Evolutionary conservation across 2,329 filamentous ascomycete species (phyloP), one percentile per base, ranked within the genome.

Genomic region (Phialophora expanda): DNA sequence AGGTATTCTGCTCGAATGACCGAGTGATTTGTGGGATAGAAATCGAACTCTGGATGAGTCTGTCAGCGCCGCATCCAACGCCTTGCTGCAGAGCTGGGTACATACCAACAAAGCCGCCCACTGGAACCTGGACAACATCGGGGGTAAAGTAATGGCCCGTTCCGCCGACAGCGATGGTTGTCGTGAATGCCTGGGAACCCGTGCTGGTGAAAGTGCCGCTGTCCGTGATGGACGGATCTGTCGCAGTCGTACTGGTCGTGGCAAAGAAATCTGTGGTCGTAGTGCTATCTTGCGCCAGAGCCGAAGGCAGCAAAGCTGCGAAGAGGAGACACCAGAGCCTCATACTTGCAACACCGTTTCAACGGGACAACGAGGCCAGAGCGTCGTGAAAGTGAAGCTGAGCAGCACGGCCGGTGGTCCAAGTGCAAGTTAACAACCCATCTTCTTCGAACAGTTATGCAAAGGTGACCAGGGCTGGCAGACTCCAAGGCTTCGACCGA

Each of bases 1-100:
- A 78, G 75, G 70, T 83, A 89, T 57, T 83, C 86, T 28, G 87
- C 84, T 56, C 86, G 82, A 6, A 85, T 85, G n/a, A 90, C 85
- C 3, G 86, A 88, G 73, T 90, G 88, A 59, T 85, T 87, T 24
- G 80, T 80, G 1, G 87, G 86, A 70, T 86, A 89, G 73, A 90
- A 89, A 48, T 83, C 78, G 75, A 86, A 90, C 44, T 67, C 61
- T 53, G 4, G 5, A 46, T 32, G 4, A 22, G 3, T 48, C 6
- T 24, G 22, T 62, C 11, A 48, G 26, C 32, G 50, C 32, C 22
- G 20, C 55, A 22, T 2, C 28, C 30, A 22, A 62, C 8, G 2
- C 38, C 12, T 30, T 11, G 32, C 11, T 30, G 14, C 32, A 32
- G 20, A 11, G 22, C 17, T 61, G 30, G 55, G 34, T 12, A 44